A percentile compares a stretch with the other conserved stretches of the same genome.
These are phyloP conservation scores for Vitis riparia DNA, from an alignment of 164 flowering plant genomes.

Conservation along the genomic window DNA sequence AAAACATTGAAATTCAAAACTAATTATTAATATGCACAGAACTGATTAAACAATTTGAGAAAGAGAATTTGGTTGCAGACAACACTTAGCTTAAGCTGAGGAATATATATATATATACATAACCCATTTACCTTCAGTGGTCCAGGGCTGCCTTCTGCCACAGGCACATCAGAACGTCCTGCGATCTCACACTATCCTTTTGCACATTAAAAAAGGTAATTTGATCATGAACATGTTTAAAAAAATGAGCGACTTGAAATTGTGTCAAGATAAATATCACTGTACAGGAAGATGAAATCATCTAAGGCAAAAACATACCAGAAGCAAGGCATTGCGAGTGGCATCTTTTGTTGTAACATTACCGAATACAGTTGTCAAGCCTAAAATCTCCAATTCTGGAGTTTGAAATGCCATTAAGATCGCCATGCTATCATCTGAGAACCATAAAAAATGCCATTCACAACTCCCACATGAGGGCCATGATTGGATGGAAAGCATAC, in stretches of 20 bases:
- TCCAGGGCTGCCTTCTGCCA: conserved; percentile 84
- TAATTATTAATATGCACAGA: no score
- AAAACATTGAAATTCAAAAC: no score
- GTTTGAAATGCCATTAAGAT: conserved; percentile 93
- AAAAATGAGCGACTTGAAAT: conserved; percentile 12
- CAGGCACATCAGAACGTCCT: conserved; percentile 72
- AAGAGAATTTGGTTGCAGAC: no score
- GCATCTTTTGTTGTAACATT: conserved; percentile 79
- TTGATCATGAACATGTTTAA: conserved; percentile 40
- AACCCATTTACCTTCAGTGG: conserved; percentile 74
- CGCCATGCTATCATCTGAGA: conserved; percentile 94
- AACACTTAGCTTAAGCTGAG: no score
- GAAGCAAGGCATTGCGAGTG: conserved; percentile 83
- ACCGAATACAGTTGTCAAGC: conserved; percentile 90
- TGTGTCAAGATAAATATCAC: neutral
- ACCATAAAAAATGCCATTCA: neutral
- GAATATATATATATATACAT: neutral
- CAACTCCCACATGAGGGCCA: neutral
- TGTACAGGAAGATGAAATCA: neutral
- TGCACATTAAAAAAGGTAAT: conserved; percentile 38
- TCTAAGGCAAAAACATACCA: conserved; percentile 52
- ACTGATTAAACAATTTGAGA: no score
- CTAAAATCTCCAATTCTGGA: conserved; percentile 73
- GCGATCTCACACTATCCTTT: conserved; percentile 99
- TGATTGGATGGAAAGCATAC: no score